A percentile compares a stretch with the other conserved stretches of the same genome.
These are phyloP conservation scores for Stephanodiscus triporus DNA, from an alignment of 108 stramenopile genomes.

Conservation along the genomic window DNA sequence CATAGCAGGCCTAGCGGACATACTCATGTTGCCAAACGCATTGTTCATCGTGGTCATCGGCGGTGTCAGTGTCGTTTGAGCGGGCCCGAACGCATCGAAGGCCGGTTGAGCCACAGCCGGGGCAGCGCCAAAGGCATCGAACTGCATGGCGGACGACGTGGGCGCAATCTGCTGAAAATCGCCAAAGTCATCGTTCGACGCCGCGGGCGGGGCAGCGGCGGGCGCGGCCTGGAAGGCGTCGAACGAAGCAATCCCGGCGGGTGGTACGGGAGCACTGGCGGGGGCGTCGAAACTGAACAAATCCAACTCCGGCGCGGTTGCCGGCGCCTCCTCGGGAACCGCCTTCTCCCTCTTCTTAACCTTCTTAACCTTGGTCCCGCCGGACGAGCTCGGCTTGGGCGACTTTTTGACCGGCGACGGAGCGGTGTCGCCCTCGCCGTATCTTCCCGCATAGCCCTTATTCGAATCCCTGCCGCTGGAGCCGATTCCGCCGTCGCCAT, in stretches of 20 bases:
- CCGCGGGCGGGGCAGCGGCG: slow-evolving; percentile 8
- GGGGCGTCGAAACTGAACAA: slow-evolving; percentile 69
- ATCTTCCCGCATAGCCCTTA: slow-evolving; percentile 52
- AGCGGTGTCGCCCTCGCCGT: slow-evolving; percentile 43
- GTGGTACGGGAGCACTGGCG: slow-evolving; percentile 39
- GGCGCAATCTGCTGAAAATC: slow-evolving; percentile 52
- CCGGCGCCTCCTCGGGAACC: slow-evolving; percentile 32
- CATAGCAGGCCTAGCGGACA: slow-evolving; percentile 17
- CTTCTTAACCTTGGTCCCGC: slow-evolving; percentile 68
- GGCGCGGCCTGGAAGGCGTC: slow-evolving; percentile 45
- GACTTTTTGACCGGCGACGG: slow-evolving; percentile 23
- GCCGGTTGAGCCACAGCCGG: slow-evolving; percentile 20
- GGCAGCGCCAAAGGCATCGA: slow-evolving; percentile 62
- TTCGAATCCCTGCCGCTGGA: slow-evolving; percentile 24
- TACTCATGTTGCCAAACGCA: slow-evolving; percentile 50
- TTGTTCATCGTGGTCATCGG: slow-evolving; percentile 50
- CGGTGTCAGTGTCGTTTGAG: slow-evolving; percentile 29
- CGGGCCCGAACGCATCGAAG: slow-evolving; percentile 74
- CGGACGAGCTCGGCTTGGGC: slow-evolving; percentile 55
- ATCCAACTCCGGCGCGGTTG: slow-evolving; percentile 59
- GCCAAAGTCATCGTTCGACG: slow-evolving; percentile 51
- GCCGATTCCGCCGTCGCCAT: slow-evolving; percentile 82
- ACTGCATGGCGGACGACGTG: slow-evolving; percentile 37
- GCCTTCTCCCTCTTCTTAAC: slow-evolving; percentile 77
- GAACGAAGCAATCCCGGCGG: slow-evolving; percentile 41